A percentile compares a stretch with the other conserved stretches of the same genome.
phyloP scores from a whole-genome alignment of 2,329 filamentous ascomycete genomes.

The Monilinia fructigena region DNA sequence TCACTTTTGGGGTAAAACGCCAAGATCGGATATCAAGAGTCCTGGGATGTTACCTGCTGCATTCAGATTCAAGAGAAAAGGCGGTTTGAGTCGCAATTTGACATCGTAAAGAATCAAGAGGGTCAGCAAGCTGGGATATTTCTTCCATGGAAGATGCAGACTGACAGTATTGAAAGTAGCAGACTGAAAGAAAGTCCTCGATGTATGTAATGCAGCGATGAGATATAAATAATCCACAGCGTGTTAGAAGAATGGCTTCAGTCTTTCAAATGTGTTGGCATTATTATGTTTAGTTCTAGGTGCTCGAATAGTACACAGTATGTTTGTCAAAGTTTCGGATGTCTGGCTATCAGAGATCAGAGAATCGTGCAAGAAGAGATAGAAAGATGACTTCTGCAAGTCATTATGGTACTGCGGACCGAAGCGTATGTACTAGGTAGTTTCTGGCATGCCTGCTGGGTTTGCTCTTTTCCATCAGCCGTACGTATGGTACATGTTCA shows the following conservation, averaged over 20 bases:
- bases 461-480: too few species aligned
- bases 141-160: not conserved
- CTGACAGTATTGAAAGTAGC: too few species aligned
- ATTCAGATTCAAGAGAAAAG: not conserved
- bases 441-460: too few species aligned
- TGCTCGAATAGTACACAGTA: not conserved
- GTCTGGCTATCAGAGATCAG: not conserved
- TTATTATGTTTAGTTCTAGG: too few species aligned
- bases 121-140: not conserved
- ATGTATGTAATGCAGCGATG: not conserved
- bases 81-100: not conserved
- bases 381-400: not conserved
- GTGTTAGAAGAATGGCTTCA: not conserved
- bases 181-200: not conserved
- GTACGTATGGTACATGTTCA: too few species aligned
- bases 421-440: not conserved
- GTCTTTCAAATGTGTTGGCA: not conserved
- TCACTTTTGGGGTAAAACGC: not conserved
- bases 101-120: not conserved
- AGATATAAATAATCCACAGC: not conserved
- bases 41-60: not conserved
- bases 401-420: not conserved
- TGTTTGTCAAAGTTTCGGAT: not conserved
- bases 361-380: not conserved
- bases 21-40: not conserved